Conservation (phyloP, 2,329 filamentous ascomycete genomes). For the Hypoxylon sp. region DNA sequence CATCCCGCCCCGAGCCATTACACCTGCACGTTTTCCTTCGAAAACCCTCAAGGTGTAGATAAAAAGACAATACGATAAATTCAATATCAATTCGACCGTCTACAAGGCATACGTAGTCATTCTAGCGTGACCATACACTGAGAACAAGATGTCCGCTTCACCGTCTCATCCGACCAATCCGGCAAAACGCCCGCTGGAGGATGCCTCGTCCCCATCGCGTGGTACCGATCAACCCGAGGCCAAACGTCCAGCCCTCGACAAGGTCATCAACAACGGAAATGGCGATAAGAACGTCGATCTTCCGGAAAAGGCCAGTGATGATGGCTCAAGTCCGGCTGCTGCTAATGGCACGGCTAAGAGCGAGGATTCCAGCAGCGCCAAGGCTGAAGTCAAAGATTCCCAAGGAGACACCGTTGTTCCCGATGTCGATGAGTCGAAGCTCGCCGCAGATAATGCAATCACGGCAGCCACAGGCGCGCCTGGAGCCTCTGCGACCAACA, state of each 20-base stretch:
- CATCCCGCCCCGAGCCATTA: conserved; percentile 65
- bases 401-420: conserved; percentile 78
- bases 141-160: conserved; percentile 78
- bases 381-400: conserved; percentile 65
- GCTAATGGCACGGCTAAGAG: conserved; percentile 60
- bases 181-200: conserved; percentile 94
- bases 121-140: conserved; percentile 50
- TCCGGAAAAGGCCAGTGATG: conserved; percentile 55
- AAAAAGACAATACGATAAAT: conserved; percentile 67
- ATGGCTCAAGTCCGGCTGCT: conserved; percentile 56
- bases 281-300: conserved; percentile 58
- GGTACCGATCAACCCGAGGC: conserved; percentile 95
- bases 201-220: conserved; percentile 93
- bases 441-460: conserved; percentile 57
- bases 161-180: conserved; percentile 75
- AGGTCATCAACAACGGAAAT: conserved; percentile 76
- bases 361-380: conserved; percentile 64
- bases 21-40: conserved; percentile 95
- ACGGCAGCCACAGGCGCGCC: conserved; percentile 53
- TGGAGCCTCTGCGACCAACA: conserved; percentile 60
- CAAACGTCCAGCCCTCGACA: conserved; percentile 96
- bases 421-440: conserved; percentile 70
- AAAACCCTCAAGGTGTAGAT: conserved; percentile 90
- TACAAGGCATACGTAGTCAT: conserved; percentile 51
- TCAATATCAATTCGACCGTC: conserved; percentile 57